A percentile compares a stretch with the other conserved stretches of the same genome.
phyloP scores from a whole-genome alignment of 2,329 filamentous ascomycete genomes.

The Aspergillus niger region DNA sequence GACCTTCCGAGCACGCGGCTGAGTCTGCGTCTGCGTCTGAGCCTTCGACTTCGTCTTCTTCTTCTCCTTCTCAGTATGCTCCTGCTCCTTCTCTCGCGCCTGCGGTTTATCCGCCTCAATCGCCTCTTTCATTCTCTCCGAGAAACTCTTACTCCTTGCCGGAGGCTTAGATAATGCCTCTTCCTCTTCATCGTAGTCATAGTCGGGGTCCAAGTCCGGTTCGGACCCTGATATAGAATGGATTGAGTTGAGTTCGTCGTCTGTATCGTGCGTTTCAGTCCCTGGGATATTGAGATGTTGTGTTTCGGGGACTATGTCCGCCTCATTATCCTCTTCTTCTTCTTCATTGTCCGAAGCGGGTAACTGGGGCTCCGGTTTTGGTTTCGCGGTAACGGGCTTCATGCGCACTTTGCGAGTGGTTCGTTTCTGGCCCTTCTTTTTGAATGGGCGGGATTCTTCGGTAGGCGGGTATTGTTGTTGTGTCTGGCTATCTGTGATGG shows the following conservation, averaged over 20 bases:
- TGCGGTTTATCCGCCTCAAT: conserved; percentile 27
- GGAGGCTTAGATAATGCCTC: conserved; percentile 16
- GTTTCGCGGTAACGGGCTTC: conserved; percentile 39
- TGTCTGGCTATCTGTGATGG: conserved; percentile 42
- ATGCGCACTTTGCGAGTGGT: conserved; percentile 49
- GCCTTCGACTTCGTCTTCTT: too few relatives aligned
- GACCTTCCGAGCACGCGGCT: conserved; percentile 38
- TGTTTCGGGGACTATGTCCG: conserved; percentile 33
- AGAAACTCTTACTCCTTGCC: conserved; percentile 34
- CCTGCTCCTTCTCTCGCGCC: conserved; percentile 20
- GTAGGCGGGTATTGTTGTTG: neutral
- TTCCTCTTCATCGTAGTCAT: conserved; percentile 29
- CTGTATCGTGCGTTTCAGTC: conserved; percentile 12
- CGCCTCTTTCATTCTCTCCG: conserved; percentile 41
- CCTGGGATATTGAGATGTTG: conserved; percentile 22
- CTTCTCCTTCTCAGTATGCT: conserved; percentile 15
- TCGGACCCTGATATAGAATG: conserved; percentile 29
- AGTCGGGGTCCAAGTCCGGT: conserved; percentile 33
- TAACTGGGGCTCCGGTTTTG: conserved; percentile 26
- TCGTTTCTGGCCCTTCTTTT: conserved; percentile 54
- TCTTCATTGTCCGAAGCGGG: conserved; percentile 22
- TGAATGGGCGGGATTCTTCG: conserved; percentile 32
- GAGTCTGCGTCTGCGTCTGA: too few relatives aligned
- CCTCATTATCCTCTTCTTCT: conserved; percentile 31
- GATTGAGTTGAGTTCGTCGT: conserved; percentile 23